Base-by-base conservation (phyloP, 148 eudicot genomes). In the Linanthus parryae region DNA sequence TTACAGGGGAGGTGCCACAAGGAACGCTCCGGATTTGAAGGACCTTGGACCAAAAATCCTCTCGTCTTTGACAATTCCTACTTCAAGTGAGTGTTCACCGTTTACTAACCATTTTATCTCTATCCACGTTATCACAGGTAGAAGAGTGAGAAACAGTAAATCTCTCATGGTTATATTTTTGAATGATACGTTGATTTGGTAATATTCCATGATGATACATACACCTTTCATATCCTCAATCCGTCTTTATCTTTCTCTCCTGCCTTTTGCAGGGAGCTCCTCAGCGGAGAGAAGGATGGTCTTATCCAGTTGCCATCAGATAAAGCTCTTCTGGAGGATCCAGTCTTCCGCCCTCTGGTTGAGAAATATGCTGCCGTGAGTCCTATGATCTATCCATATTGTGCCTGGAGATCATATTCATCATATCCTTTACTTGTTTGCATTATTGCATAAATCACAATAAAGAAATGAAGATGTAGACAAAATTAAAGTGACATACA, bases 11-110 rank as follows among this genome's bases (percentile, higher is more conserved):
- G 91, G 48, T 80, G 88, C 78, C 97, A 90, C 83, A 82, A 85
- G 83, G 97, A 90, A 51, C 91, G 97, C 27, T 89, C 97, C 24
- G 97, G 96, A 14, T 89, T 85, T 43, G 97, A 89, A 58, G 97
- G 97, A 46, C 56, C 91, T 0, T 85, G 97, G 97, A 89, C 97
- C 12, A 1, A 73, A 21, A 89, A 89, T 63, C 97, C 97, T 52
- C 73, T 85, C 44, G 74, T 82, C 54, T 89, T 89, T 33, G 95
- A 89, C 71, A 89, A 89, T 62, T 63, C 88, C 27, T 89, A 89
- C 80, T 89, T 89, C 64, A 82, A 26, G 97, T 89, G 51, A 47
- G 78, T 23, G 13, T 23, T n/a, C n/a, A n/a, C n/a, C n/a, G n/a
- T n/a, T n/a, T n/a, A n/a, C n/a, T n/a, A n/a, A n/a, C n/a, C n/a